Conservation (phyloP, 305 asterid species). For the Stenogyne calaminthoides region DNA sequence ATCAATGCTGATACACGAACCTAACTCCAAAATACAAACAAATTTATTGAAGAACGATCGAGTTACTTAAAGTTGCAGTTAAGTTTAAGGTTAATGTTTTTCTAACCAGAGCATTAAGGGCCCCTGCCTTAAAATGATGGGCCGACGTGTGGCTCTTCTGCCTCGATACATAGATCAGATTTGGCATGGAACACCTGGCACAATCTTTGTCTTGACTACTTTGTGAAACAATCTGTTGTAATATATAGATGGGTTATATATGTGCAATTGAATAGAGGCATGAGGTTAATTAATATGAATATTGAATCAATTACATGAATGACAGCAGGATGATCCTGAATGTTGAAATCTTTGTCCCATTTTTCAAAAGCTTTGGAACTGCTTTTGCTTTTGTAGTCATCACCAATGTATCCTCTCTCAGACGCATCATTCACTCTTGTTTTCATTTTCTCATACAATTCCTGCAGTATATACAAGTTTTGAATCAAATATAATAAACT, state of each 20-base stretch:
- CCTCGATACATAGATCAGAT: slow-evolving; percentile 49
- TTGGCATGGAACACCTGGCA: slow-evolving; percentile 44
- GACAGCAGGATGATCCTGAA: slow-evolving; percentile 61
- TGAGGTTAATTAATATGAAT: too few species aligned
- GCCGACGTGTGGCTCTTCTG: slow-evolving; percentile 38
- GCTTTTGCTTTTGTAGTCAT: slow-evolving; percentile 40
- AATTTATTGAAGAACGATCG: too few species aligned
- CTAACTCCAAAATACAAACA: slow-evolving; percentile 33
- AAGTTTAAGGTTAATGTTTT: neutral
- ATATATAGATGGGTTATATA: neutral
- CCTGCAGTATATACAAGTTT: slow-evolving; percentile 35
- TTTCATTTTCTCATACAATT: slow-evolving; percentile 69
- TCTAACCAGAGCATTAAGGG: slow-evolving; percentile 53
- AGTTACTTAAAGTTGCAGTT: too few species aligned
- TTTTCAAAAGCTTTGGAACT: slow-evolving; percentile 39
- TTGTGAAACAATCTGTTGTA: slow-evolving; percentile 39
- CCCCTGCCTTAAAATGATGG: slow-evolving; percentile 61
- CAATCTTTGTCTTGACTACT: slow-evolving; percentile 39
- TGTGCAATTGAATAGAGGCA: too few species aligned
- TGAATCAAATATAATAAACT: neutral
- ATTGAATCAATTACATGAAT: slow-evolving; percentile 47
- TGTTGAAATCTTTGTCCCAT: slow-evolving; percentile 52
- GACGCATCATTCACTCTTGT: slow-evolving; percentile 49
- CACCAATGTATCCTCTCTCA: slow-evolving; percentile 45
- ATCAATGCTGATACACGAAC: slow-evolving; percentile 51